These are phyloP conservation scores for Cyclocybe cylindracea DNA, from an alignment of 768 basidiomycete species.

Conservation along the genomic window DNA sequence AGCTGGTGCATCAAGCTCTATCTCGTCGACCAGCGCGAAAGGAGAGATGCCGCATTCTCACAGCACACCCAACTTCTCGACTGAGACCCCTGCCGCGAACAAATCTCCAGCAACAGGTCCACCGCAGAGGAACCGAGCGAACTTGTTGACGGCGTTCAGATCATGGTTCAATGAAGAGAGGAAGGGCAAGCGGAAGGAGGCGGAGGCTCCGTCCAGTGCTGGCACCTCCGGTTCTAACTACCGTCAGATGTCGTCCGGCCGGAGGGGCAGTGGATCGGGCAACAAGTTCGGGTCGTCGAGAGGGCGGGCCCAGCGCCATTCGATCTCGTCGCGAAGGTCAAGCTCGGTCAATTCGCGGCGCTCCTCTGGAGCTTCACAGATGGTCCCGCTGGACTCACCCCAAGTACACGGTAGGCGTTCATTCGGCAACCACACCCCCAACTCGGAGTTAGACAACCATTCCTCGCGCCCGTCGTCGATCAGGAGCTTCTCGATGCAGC, in stretches of 20 bases:
- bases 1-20: slow-evolving; percentile 14
- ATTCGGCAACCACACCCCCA: slow-evolving; percentile 81
- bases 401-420: slow-evolving; percentile 68
- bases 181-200: slow-evolving; percentile 81
- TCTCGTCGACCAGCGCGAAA: slow-evolving; percentile 43
- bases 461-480: slow-evolving; percentile 83
- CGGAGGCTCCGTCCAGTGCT: slow-evolving; percentile 23
- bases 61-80: slow-evolving; percentile 43
- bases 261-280: slow-evolving; percentile 11
- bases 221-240: too few relatives aligned
- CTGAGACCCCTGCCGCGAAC: slow-evolving; percentile 14
- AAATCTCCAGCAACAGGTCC: slow-evolving; percentile 15
- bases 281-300: slow-evolving; percentile 17
- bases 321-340: slow-evolving; percentile 81
- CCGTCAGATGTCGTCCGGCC: slow-evolving; percentile 3
- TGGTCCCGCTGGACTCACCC: slow-evolving; percentile 60
- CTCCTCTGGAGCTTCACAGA: slow-evolving; percentile 52
- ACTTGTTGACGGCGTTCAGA: slow-evolving; percentile 81
- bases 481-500: slow-evolving; percentile 71
- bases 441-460: slow-evolving; percentile 79
- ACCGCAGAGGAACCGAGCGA: slow-evolving; percentile 68
- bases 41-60: slow-evolving; percentile 50
- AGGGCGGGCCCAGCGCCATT: slow-evolving; percentile 66
- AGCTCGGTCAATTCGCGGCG: slow-evolving; percentile 90
- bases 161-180: slow-evolving; percentile 92